Conservation (phyloP, 352 stramenopile species). For the Halophytophthora polymorphica region DNA sequence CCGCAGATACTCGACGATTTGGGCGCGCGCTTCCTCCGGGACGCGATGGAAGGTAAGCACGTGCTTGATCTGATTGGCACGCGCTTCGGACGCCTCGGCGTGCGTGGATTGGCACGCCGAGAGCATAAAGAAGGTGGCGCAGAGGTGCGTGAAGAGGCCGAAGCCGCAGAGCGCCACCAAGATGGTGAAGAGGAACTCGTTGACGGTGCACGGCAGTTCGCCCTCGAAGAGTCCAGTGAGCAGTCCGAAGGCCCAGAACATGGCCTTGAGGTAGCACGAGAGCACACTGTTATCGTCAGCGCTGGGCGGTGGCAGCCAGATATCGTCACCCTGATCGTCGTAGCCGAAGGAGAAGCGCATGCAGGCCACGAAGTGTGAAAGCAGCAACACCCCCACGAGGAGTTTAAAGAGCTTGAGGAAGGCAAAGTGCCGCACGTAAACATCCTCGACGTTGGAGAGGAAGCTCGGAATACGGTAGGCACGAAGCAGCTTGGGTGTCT, state of each 20-base stretch:
- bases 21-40: constrained; percentile 28
- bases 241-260: constrained; percentile 59
- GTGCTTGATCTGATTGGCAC: constrained; percentile 60
- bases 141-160: constrained; percentile 55
- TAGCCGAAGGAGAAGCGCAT: constrained; percentile 53
- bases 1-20: constrained; percentile 44
- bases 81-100: constrained; percentile 35
- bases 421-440: constrained; percentile 54
- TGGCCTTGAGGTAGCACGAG: constrained; percentile 37
- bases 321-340: constrained; percentile 26
- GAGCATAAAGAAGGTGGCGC: constrained; percentile 62
- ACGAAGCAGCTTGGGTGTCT: constrained; percentile 39
- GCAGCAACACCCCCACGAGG: constrained; percentile 28
- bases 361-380: constrained; percentile 49
- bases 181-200: constrained; percentile 58
- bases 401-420: constrained; percentile 53
- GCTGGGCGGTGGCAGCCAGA: constrained; percentile 30
- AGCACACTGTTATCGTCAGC: constrained; percentile 4
- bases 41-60: constrained; percentile 52
- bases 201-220: constrained; percentile 32
- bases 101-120: constrained; percentile 59
- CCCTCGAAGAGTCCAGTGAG: constrained; percentile 53
- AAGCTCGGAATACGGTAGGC: constrained; percentile 36
- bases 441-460: constrained; percentile 41
- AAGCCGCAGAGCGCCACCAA: constrained; percentile 49